A percentile compares a stretch with the other conserved stretches of the same genome.
These are phyloP conservation scores for Vanderwaltozyma polyspora DNA, from an alignment of 805 yeast species.

Conservation along the genomic window DNA sequence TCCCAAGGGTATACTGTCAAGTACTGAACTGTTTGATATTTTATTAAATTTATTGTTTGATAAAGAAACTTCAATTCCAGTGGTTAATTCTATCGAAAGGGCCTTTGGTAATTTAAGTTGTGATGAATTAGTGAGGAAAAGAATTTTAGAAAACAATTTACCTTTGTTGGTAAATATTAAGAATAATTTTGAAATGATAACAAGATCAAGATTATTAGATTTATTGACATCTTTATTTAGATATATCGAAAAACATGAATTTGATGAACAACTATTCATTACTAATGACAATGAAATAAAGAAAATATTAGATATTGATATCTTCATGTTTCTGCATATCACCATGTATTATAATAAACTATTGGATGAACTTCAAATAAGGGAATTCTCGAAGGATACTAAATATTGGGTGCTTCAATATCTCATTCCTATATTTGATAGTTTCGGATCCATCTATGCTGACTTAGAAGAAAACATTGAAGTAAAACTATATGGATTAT, in stretches of 20 bases:
- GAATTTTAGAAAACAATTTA: slow-evolving; percentile 14
- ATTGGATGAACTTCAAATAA: slow-evolving; percentile 3
- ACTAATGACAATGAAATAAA: slow-evolving; percentile 8
- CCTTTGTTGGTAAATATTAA: slow-evolving; percentile 10
- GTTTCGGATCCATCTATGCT: slow-evolving; percentile 14
- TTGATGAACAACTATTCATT: slow-evolving; percentile 12
- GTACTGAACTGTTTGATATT: slow-evolving; percentile 13
- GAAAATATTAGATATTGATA: slow-evolving; percentile 10
- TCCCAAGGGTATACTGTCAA: slow-evolving; percentile 19
- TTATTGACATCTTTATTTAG: slow-evolving; percentile 9
- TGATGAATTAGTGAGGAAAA: slow-evolving; percentile 16
- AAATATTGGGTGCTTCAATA: slow-evolving; percentile 11
- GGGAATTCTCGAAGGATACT: not conserved
- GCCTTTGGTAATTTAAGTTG: slow-evolving; percentile 8
- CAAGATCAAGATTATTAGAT: slow-evolving; percentile 16
- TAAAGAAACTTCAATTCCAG: slow-evolving; percentile 10
- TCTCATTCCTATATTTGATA: slow-evolving; percentile 6
- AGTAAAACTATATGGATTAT: slow-evolving; percentile 12
- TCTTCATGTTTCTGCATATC: slow-evolving; percentile 17
- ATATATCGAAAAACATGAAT: slow-evolving; percentile 9
- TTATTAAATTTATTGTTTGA: slow-evolving; percentile 15
- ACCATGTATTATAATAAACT: slow-evolving; percentile 13
- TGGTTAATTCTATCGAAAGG: slow-evolving; percentile 19
- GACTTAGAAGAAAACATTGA: slow-evolving; percentile 10
- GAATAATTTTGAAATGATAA: slow-evolving; percentile 7